phyloP scores from a whole-genome alignment of 495 filamentous ascomycete species.

The Hypoxylon intermedium region DNA sequence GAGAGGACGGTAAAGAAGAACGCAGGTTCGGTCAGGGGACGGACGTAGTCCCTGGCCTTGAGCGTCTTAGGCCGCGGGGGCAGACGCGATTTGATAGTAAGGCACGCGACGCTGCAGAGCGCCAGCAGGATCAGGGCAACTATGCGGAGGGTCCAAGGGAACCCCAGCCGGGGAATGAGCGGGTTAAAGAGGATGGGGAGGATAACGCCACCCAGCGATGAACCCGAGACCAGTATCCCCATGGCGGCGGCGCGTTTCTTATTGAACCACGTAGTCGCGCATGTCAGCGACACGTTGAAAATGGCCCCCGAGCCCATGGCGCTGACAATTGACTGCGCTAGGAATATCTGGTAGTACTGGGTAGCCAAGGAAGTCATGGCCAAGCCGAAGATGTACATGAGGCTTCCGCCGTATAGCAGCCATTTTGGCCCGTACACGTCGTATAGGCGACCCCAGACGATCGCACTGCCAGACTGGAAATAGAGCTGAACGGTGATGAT shows the following conservation, averaged over 20 bases:
- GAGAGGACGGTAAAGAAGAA: conserved; percentile 27
- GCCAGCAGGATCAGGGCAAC: conserved; percentile 67
- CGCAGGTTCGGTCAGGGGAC: conserved; percentile 51
- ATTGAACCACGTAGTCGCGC: conserved; percentile 62
- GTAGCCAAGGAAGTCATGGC: conserved; percentile 72
- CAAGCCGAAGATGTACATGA: conserved; percentile 73
- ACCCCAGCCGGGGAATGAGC: conserved; percentile 64
- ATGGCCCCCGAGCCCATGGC: conserved; percentile 33
- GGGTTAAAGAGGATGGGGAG: conserved; percentile 68
- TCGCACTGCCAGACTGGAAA: conserved; percentile 56
- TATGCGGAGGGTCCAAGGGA: conserved; percentile 70
- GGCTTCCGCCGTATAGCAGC: conserved; percentile 61
- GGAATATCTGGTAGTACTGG: conserved; percentile 67
- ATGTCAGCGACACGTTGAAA: conserved; percentile 11
- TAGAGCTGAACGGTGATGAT: no score
- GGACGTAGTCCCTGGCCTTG: conserved; percentile 9
- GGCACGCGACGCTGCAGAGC: conserved; percentile 60
- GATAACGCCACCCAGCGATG: conserved; percentile 66
- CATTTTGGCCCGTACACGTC: conserved; percentile 70
- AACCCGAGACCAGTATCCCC: conserved; percentile 66
- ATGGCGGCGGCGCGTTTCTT: conserved; percentile 68
- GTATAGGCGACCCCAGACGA: conserved; percentile 61
- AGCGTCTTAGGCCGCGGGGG: conserved; percentile 29
- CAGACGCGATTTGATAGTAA: conserved; percentile 28
- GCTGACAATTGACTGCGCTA: conserved; percentile 62